These are phyloP conservation scores for Aaosphaeria arxii DNA, from an alignment of 2,329 filamentous ascomycete species.

Conservation along the genomic window DNA sequence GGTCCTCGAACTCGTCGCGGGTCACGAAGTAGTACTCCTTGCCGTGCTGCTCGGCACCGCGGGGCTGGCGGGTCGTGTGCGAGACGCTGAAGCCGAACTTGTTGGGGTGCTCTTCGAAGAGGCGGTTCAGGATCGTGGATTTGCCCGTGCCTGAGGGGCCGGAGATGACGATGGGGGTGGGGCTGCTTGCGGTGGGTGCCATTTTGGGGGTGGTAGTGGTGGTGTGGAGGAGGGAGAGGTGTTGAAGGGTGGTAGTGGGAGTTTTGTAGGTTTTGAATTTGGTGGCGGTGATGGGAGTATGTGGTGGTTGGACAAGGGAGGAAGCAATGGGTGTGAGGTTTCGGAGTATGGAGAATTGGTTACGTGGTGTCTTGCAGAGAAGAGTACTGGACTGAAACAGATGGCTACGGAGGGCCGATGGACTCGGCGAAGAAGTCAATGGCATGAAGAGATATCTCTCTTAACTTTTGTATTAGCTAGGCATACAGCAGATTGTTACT, in stretches of 20 bases:
- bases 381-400: no score
- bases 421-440: neutral
- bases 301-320: neutral
- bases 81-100: constrained; percentile 61
- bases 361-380: no score
- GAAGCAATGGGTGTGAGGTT: neutral
- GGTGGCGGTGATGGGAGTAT: neutral
- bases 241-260: neutral
- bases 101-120: constrained; percentile 64
- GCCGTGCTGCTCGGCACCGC: constrained; percentile 71
- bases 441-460: neutral
- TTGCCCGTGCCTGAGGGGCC: constrained; percentile 80
- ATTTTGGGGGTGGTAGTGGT: constrained; percentile 13
- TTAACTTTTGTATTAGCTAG: no score
- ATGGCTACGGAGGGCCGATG: neutral
- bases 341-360: neutral
- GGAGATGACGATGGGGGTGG: constrained; percentile 68
- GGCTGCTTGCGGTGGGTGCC: constrained; percentile 17
- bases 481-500: no score
- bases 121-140: constrained; percentile 71
- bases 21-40: constrained; percentile 74
- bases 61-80: constrained; percentile 79
- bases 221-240: neutral
- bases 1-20: constrained; percentile 46
- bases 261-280: neutral